phyloP scores from a whole-genome alignment of 2,329 filamentous ascomycete species.

The Hypoxylon sp. region DNA sequence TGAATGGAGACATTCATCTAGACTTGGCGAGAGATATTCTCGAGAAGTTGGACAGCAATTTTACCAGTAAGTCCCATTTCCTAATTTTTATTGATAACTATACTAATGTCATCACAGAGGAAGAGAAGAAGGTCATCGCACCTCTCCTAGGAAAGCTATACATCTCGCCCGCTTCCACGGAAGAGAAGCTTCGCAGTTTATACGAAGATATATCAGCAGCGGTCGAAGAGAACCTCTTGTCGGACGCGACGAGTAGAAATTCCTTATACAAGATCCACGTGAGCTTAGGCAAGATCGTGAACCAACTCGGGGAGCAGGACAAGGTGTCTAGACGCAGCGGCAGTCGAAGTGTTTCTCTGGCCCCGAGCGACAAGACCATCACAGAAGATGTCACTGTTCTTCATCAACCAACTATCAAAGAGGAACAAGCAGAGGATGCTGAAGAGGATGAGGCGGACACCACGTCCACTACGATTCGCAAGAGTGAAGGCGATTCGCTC shows the following conservation, averaged over 20 bases:
- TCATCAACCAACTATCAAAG: conserved; percentile 46
- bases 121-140: conserved; percentile 85
- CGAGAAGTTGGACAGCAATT: conserved; percentile 73
- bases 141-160: conserved; percentile 84
- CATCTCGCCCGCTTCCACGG: conserved; percentile 72
- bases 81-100: neutral
- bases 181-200: conserved; percentile 64
- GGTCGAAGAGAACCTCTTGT: conserved; percentile 68
- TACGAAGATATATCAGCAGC: conserved; percentile 68
- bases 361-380: conserved; percentile 23
- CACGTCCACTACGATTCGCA: conserved; percentile 13
- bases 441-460: conserved; percentile 16
- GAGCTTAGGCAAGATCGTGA: conserved; percentile 72
- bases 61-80: conserved; percentile 66
- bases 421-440: conserved; percentile 47
- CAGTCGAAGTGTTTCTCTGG: conserved; percentile 36
- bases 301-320: conserved; percentile 59
- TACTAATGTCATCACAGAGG: conserved; percentile 59
- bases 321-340: conserved; percentile 36
- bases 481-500: conserved; percentile 30
- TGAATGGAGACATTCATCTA: conserved; percentile 82
- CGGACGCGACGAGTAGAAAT: conserved; percentile 69
- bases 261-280: conserved; percentile 74
- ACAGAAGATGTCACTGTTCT: conserved; percentile 52
- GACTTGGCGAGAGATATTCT: conserved; percentile 80